Evolutionary conservation across 1,139 yeast genomes (phyloP).

Genomic region (Lodderomyces elongisporus): DNA sequence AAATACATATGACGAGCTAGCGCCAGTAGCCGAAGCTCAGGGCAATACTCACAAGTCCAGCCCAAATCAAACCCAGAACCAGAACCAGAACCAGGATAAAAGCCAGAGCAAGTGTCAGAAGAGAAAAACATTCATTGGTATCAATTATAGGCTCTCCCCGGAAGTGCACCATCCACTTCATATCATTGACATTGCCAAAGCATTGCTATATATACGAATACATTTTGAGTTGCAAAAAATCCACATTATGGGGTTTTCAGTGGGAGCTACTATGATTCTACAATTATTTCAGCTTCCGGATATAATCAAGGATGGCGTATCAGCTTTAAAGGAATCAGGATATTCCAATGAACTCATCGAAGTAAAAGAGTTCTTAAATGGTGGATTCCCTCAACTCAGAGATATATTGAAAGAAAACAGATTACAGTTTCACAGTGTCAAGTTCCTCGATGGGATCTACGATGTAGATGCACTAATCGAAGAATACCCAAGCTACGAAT

Average conservation of each 20-base stretch:
- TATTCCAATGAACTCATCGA: conserved; percentile 7
- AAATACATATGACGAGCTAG: conserved; percentile 56
- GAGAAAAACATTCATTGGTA: conserved; percentile 33
- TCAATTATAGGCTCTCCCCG: conserved; percentile 71
- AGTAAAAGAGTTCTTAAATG: conserved; percentile 7
- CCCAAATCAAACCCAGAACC: too few relatives aligned
- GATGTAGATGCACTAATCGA: conserved; percentile 25
- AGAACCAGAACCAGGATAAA: too few relatives aligned
- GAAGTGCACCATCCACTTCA: conserved; percentile 61
- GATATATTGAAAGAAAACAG: background rate
- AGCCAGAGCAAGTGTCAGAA: too few relatives aligned
- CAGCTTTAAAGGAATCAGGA: background rate
- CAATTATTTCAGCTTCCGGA: conserved; percentile 42
- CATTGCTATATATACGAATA: conserved; percentile 29
- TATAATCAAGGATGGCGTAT: conserved; percentile 15
- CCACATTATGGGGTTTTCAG: conserved; percentile 67
- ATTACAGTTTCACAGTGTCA: conserved; percentile 2
- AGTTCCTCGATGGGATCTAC: conserved; percentile 38
- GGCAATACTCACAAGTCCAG: too few relatives aligned
- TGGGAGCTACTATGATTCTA: conserved; percentile 67
- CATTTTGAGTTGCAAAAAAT: conserved; percentile 16
- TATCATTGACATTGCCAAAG: conserved; percentile 49
- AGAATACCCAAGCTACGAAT: conserved; percentile 32
- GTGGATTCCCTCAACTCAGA: too few relatives aligned
- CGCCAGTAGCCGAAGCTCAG: conserved; percentile 22